phyloP scores from a whole-genome alignment of 2,329 filamentous ascomycete species.

The Grosmannia serpens region DNA sequence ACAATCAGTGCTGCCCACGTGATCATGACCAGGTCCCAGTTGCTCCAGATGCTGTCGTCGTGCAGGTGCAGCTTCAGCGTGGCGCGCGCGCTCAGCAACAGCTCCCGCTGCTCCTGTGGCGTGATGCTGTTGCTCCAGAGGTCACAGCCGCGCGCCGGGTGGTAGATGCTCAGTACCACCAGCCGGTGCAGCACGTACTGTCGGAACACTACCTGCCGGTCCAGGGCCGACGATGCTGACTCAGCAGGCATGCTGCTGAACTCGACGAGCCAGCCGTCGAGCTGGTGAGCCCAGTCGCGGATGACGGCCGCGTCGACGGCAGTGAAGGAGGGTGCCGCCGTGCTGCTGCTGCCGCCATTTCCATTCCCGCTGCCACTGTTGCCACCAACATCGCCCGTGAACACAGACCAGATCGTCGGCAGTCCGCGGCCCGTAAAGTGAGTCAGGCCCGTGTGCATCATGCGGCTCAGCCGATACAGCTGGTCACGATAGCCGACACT shows the following conservation, averaged over 20 bases:
- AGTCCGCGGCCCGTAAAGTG: constrained; percentile 12
- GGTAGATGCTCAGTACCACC: constrained; percentile 10
- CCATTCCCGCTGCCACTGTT: background rate
- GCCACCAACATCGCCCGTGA: background rate
- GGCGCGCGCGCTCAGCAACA: constrained; percentile 9
- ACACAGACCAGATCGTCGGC: constrained; percentile 11
- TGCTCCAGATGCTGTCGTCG: constrained; percentile 11
- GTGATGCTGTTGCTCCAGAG: constrained; percentile 9
- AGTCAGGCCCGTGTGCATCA: constrained; percentile 11
- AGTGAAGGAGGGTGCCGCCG: background rate
- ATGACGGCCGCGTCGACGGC: constrained; percentile 10
- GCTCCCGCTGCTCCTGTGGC: constrained; percentile 10
- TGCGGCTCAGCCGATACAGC: constrained; percentile 11
- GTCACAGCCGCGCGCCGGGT: constrained; percentile 11
- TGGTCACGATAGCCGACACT: constrained; percentile 6
- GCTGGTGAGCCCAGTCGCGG: constrained; percentile 12
- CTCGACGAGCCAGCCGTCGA: constrained; percentile 10
- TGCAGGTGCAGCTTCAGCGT: constrained; percentile 10
- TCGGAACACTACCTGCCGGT: constrained; percentile 8
- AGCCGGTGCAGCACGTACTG: constrained; percentile 12
- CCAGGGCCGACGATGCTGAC: background rate
- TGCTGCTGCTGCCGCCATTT: background rate
- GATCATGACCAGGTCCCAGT: constrained; percentile 13
- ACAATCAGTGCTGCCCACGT: constrained; percentile 12
- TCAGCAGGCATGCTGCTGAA: constrained; percentile 2